Evolutionary conservation across 2,329 filamentous ascomycete species (phyloP), one percentile per base, ranked within the genome.

Genomic region (Pseudocercospora pini-densiflorae): DNA sequence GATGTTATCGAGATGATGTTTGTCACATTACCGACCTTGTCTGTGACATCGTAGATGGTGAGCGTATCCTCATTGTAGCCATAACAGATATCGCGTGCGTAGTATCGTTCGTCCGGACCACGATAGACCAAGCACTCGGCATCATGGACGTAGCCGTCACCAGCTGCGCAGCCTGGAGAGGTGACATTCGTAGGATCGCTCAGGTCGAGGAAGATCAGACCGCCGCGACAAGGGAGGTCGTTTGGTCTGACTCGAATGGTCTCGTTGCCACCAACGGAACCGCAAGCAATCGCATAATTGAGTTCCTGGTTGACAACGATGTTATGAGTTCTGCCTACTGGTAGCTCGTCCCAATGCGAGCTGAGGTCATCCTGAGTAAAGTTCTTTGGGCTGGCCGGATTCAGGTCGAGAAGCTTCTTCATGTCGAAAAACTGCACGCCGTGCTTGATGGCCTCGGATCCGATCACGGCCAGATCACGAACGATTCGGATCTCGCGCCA

Each of bases 351-450:
- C 61, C 63, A 66, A 61, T 68, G 67, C n/a, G 61, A 62, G 61
- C 45, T 61, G 12, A 68, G 64, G 45, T 68, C 64, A 12, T 63
- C 68, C 43, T 80, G 80, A 73, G 74, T 71, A 67, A 85, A 86
- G 61, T 74, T 80, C n/a, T 74, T 77, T 10, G 79, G 83, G 23
- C 67, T 77, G 1, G 76, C 77, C 1, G 81, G 80, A 74, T 83
- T 78, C 62, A 87, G 74, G 40, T 78, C 77, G 60, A 85, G 78
- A 12, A 87, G 79, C 79, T 83, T 88, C 72, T 80, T 83, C 85
- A 88, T 83, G 77, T 89, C 87, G 72, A 89, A 89, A 76, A 89
- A 82, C 76, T 89, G 87, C 59, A 89, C 83, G 36, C 85, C 85
- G 75, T 89, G 87, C 70, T 81, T 75, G 59, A 74, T 71, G 49